Evolutionary conservation across 2,329 filamentous ascomycete species (phyloP).

Genomic region (Teratosphaeria gauchensis): DNA sequence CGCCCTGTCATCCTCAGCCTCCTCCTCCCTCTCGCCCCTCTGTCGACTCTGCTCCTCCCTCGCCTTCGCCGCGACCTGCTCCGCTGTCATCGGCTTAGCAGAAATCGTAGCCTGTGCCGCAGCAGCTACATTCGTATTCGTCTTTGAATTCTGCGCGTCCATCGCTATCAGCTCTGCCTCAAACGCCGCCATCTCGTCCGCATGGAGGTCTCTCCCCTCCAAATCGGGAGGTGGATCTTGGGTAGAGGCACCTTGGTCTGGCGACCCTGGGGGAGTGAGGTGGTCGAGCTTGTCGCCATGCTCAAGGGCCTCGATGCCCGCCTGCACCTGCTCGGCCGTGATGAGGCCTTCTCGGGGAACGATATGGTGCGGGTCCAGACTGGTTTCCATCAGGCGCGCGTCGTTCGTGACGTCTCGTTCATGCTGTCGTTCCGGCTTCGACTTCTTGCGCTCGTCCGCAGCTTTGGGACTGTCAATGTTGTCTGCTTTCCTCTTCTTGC

Average conservation of each 20-base stretch:
- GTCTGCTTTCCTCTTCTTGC: neutral
- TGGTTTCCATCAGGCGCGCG: neutral
- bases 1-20: slow-evolving; percentile 40
- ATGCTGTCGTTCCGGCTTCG: neutral
- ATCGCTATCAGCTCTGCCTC: slow-evolving; percentile 62
- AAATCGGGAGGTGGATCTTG: neutral
- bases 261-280: neutral
- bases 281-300: neutral
- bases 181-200: slow-evolving; percentile 58
- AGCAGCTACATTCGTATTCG: slow-evolving; percentile 13
- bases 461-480: neutral
- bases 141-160: slow-evolving; percentile 13
- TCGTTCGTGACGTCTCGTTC: neutral
- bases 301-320: neutral
- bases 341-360: neutral
- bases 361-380: neutral
- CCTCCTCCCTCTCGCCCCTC: slow-evolving; percentile 32
- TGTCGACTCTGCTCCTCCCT: slow-evolving; percentile 36
- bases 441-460: neutral
- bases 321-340: neutral
- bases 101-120: slow-evolving; percentile 33
- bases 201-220: slow-evolving; percentile 39
- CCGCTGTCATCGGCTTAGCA: slow-evolving; percentile 37
- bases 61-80: slow-evolving; percentile 37
- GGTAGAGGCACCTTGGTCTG: neutral